Base-by-base conservation (phyloP, 2,329 filamentous ascomycete species). In the Fonsecaea nubica region DNA sequence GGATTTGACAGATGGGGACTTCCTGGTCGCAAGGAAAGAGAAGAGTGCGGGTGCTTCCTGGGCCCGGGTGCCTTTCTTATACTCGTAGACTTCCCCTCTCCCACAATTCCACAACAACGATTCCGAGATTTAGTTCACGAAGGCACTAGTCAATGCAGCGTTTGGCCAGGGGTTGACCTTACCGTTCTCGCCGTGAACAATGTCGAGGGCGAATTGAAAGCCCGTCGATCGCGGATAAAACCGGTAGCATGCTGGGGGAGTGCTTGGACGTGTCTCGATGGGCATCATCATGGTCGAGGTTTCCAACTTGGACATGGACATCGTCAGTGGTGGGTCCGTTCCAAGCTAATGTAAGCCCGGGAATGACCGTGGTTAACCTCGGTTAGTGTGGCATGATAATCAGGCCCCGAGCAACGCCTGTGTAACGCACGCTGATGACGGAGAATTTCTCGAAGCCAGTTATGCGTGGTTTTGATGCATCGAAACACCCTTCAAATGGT, bases 311-410 rank as follows among this genome's bases (percentile, higher is more conserved):
- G 60, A 61, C 35, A 56, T 56, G 48, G 32, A 64, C 12, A 53
- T 25, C 58, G 64, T 69, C 58, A 69, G 25, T 63, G 67, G 63
- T 64, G 60, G 67, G 53, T 35, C 55, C 30, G 25, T 45, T 30
- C 45, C 32, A 50, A 35, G 53, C 32, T 54, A 56, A 60, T 45
- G 55, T 53, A 62, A 67, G 52, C 15, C 64, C 62, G 67, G 62
- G 52, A 42, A 42, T 50, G 57, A 48, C 60, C 65, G 65, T 54
- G 53, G 50, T 38, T 66, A 70, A 66, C 65, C 65, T 70, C 68
- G 68, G 68, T 59, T 63, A 63, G 67, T 50, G 68, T 70, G 65
- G 68, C 58, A 64, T 70, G 68, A 70, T 64, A 52, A 65, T 67
- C 62, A 67, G 58, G 56, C 30, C 58, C 15, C 9, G 25, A 48